Evolutionary conservation across 148 eudicot species (phyloP), one percentile per base, ranked within the genome.

Genomic region (Nyssa sinensis): DNA sequence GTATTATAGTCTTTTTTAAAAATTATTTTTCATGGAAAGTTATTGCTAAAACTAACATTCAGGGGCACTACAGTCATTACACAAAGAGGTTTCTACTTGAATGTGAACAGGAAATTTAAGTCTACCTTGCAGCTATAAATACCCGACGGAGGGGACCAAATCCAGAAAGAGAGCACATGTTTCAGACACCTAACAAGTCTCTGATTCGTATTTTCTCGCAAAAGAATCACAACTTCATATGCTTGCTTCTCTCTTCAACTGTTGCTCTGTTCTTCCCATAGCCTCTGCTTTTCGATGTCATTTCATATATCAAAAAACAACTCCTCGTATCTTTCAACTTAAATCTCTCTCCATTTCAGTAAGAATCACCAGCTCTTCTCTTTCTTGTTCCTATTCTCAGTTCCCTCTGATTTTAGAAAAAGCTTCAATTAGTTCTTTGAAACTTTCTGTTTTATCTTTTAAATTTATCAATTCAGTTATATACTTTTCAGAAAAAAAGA

Each of bases 71-170:
- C 21, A 55, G 59, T 55, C 59, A 55, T 55, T n/a, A 55, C 59
- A 55, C 9, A 55, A 55, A 55, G 5, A 21, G 2, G 0, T 19
- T 19, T 11, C 23, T 3, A 4, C 21, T 3, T 55, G 59, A 2
- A 51, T 62, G n/a, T 65, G 47, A 65, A 65, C 68, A 34, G 14
- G 47, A 2, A 39, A 23, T 19, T 49, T 4, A 16, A 17, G 78
- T 4, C 66, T 41, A 29, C 64, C 34, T 73, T 72, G 70, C 77
- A 67, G 47, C 77, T 80, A 84, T 81, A 83, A 80, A 74, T 84
- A 75, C 79, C 37, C 70, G 73, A 73, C 21, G 23, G 39, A 35
- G 64, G 21, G 61, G 30, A 62, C 53, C 64, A 67, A 66, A 74
- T 59, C 23, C 17, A 37, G 69, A 77, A 51, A 32, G 9, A 53